Evolutionary conservation across 179 eudicot species (phyloP).

Genomic region (Silene vulgaris): DNA sequence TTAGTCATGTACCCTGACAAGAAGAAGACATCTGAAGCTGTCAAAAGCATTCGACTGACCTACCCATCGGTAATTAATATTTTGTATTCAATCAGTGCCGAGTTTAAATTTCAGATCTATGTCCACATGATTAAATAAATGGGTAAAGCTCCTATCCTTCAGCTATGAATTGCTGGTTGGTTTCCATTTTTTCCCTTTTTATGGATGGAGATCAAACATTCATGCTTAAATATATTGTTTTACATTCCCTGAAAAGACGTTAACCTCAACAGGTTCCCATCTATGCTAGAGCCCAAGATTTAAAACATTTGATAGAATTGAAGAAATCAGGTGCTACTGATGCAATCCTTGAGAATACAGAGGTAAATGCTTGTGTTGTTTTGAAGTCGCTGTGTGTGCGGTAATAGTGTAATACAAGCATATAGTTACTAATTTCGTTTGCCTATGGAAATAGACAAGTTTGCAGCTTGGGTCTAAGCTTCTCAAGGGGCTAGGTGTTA

Average conservation of each 20-base stretch:
- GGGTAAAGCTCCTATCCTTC: neutral
- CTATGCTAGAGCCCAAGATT: conserved; percentile 87
- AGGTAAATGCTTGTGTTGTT: conserved; percentile 43
- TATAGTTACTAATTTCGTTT: neutral
- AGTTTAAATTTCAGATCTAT: neutral
- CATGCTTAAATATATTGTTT: neutral
- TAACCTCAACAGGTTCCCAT: conserved; percentile 57
- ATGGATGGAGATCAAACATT: neutral
- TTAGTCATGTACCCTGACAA: conserved; percentile 83
- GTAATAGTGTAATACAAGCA: neutral
- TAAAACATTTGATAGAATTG: conserved; percentile 70
- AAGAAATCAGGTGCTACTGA: conserved; percentile 93
- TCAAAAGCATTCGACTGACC: conserved; percentile 77
- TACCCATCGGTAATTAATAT: conserved; percentile 59
- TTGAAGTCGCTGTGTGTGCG: neutral
- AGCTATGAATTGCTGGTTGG: neutral
- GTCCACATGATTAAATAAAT: neutral
- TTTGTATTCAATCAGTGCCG: neutral
- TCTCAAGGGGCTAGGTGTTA: conserved; percentile 84
- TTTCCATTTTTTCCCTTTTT: neutral
- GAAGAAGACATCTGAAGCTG: conserved; percentile 67
- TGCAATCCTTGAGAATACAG: conserved; percentile 93
- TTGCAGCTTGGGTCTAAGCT: conserved; percentile 95
- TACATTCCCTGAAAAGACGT: neutral
- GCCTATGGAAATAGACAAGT: conserved; percentile 59